These are phyloP conservation scores for Pichia insulana DNA, from an alignment of 805 yeast genomes.

Conservation along the genomic window DNA sequence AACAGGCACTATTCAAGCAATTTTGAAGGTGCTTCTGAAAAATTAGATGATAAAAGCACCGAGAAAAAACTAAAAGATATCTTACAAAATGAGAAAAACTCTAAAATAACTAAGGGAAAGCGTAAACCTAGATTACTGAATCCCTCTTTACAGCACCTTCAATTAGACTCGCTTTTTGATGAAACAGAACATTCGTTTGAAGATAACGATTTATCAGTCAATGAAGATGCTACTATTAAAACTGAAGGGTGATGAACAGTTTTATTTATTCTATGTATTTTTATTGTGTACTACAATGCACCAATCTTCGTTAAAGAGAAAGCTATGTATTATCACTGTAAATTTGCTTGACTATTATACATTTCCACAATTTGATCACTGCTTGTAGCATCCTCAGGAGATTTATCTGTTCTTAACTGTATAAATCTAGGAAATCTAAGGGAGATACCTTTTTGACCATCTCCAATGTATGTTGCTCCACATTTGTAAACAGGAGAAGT, in stretches of 20 bases:
- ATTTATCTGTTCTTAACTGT: slow-evolving; percentile 77
- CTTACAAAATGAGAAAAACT: neutral
- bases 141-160: slow-evolving; percentile 16
- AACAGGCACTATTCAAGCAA: neutral
- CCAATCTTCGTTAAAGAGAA: neutral
- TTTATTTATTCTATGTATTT: neutral
- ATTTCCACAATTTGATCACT: slow-evolving; percentile 80
- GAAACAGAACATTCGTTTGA: slow-evolving; percentile 2
- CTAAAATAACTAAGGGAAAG: slow-evolving; percentile 7
- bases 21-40: neutral
- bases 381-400: slow-evolving; percentile 78
- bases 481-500: slow-evolving; percentile 88
- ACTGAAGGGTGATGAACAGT: neutral
- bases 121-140: slow-evolving; percentile 7
- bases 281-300: too few species aligned
- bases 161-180: slow-evolving; percentile 8
- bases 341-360: slow-evolving; percentile 60
- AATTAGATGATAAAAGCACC: neutral
- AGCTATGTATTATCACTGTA: slow-evolving; percentile 9
- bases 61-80: neutral
- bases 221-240: neutral
- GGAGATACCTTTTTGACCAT: slow-evolving; percentile 59
- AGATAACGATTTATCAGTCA: neutral
- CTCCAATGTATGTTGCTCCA: slow-evolving; percentile 59
- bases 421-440: slow-evolving; percentile 84